Conservation (phyloP, 768 basidiomycete genomes). For the Myochromella boudieri region DNA sequence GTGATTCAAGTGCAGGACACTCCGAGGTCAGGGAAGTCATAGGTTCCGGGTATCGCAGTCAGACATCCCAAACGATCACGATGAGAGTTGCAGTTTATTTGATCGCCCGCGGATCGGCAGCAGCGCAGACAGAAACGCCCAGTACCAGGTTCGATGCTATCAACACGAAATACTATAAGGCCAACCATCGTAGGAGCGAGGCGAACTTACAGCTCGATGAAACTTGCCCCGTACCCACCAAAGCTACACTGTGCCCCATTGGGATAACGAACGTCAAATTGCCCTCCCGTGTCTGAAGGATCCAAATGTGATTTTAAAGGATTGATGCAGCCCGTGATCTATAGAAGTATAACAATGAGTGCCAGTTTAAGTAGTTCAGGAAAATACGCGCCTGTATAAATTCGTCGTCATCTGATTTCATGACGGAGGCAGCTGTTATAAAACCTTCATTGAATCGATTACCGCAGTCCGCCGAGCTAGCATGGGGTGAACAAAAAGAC, state of each 20-base stretch:
- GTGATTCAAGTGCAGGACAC: conserved; percentile 7
- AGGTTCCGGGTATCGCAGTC: conserved; percentile 43
- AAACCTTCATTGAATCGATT: conserved; percentile 16
- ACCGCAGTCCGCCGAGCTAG: conserved; percentile 7
- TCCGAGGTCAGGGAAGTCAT: conserved; percentile 36
- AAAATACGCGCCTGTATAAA: conserved; percentile 17
- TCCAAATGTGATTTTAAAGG: conserved; percentile 15
- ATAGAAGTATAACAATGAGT: not conserved
- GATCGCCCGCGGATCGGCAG: conserved; percentile 40
- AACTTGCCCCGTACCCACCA: conserved; percentile 51
- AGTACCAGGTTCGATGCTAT: conserved; percentile 45
- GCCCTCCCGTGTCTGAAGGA: conserved; percentile 41
- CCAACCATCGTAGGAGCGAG: not conserved
- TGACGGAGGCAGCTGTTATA: conserved; percentile 17
- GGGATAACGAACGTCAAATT: conserved; percentile 50
- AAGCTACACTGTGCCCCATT: conserved; percentile 54
- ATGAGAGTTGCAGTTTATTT: conserved; percentile 52
- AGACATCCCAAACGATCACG: conserved; percentile 43
- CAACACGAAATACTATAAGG: not conserved
- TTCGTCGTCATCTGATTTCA: conserved; percentile 15
- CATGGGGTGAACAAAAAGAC: conserved; percentile 14
- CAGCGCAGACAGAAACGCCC: conserved; percentile 51
- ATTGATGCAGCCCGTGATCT: conserved; percentile 24
- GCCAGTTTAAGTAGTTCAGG: not conserved
- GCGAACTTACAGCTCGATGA: conserved; percentile 42